Evolutionary conservation across 2,329 filamentous ascomycete species (phyloP).

Genomic region (Penicillium sclerotiorum): DNA sequence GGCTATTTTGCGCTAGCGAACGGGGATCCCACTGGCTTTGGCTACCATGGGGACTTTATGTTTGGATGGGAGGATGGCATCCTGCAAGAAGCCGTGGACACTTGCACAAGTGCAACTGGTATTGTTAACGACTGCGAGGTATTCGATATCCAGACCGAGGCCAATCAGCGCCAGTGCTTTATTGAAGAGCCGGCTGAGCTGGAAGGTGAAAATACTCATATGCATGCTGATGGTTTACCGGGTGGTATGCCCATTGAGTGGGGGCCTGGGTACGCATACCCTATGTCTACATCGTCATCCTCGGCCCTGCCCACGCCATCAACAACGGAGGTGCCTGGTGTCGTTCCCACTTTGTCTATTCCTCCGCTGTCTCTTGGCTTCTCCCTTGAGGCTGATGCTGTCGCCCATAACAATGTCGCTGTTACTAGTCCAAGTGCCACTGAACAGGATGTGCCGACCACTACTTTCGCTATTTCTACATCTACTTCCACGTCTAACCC

Average conservation of each 20-base stretch:
- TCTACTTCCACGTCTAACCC: constrained; percentile 23
- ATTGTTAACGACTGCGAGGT: constrained; percentile 71
- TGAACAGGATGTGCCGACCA: constrained; percentile 4
- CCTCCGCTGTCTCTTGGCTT: constrained; percentile 13
- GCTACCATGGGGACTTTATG: constrained; percentile 79
- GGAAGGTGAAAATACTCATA: constrained; percentile 60
- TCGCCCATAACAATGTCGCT: constrained; percentile 6
- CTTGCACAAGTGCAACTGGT: constrained; percentile 73
- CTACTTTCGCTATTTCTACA: constrained; percentile 9
- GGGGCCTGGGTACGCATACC: constrained; percentile 48
- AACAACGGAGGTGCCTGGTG: not conserved
- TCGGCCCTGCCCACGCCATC: constrained; percentile 2
- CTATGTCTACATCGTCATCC: constrained; percentile 14
- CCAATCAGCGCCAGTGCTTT: constrained; percentile 60
- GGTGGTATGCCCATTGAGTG: constrained; percentile 59
- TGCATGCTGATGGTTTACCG: constrained; percentile 63
- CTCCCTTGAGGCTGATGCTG: constrained; percentile 7
- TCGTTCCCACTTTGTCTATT: constrained; percentile 6
- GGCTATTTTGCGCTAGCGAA: constrained; percentile 77
- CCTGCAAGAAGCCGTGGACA: constrained; percentile 71
- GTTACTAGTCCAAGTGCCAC: not conserved
- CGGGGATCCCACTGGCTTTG: constrained; percentile 74
- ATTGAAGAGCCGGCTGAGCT: constrained; percentile 62
- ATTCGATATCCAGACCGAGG: constrained; percentile 68
- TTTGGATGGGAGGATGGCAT: constrained; percentile 73